These are phyloP conservation scores for Zymoseptoria tritici DNA, from an alignment of 2,329 filamentous ascomycete genomes.

Conservation along the genomic window DNA sequence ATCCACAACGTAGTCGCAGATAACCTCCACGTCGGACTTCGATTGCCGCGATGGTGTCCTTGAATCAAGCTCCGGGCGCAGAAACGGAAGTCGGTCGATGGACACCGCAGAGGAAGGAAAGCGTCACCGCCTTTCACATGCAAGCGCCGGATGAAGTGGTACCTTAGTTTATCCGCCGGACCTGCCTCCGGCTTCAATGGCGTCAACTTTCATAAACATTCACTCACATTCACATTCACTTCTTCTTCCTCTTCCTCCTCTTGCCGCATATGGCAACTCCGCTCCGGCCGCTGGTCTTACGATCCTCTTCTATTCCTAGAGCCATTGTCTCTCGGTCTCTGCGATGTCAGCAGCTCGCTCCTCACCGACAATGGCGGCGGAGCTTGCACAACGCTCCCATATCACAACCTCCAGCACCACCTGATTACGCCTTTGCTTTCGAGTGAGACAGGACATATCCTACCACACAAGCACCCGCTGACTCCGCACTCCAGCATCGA, in stretches of 20 bases:
- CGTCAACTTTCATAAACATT: neutral
- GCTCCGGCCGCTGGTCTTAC: neutral
- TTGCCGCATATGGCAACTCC: neutral
- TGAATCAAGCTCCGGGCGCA: too few relatives aligned
- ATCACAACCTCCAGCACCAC: slow-evolving; percentile 10
- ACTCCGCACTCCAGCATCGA: slow-evolving; percentile 60
- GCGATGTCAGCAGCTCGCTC: neutral
- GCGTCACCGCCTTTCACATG: neutral
- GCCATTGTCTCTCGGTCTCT: neutral
- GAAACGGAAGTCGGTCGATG: too few relatives aligned
- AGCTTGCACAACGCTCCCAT: neutral
- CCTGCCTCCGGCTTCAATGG: neutral
- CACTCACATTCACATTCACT: neutral
- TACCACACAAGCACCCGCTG: slow-evolving; percentile 5
- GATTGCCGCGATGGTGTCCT: too few relatives aligned
- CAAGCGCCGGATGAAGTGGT: neutral
- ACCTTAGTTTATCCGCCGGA: neutral
- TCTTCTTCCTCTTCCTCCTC: neutral
- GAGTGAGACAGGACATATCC: slow-evolving; percentile 36
- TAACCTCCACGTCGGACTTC: too few relatives aligned
- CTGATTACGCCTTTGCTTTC: slow-evolving; percentile 50
- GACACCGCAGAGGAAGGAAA: too few relatives aligned
- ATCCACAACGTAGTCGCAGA: too few relatives aligned
- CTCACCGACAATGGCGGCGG: neutral
- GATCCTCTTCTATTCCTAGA: neutral